Evolutionary conservation across 139 green algal species (phyloP).

Genomic region (Penium margaritaceum): DNA sequence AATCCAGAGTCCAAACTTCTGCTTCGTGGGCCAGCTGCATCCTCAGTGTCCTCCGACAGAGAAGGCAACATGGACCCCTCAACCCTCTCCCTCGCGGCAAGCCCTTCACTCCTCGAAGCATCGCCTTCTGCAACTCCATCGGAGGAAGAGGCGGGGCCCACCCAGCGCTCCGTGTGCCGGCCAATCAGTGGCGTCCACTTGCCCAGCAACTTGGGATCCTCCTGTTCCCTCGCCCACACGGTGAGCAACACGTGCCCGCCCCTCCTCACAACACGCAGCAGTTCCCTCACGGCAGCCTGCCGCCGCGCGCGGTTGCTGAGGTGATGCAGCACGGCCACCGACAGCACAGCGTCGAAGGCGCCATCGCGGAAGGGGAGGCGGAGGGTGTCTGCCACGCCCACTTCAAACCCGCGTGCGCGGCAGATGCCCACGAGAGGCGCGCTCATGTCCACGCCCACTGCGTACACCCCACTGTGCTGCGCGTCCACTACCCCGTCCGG

Average conservation of each 20-base stretch:
- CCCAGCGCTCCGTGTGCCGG: conserved; percentile 17
- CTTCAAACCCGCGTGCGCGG: conserved; percentile 54
- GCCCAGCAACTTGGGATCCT: conserved; percentile 72
- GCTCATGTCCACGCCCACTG: conserved; percentile 46
- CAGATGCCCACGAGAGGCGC: conserved; percentile 25
- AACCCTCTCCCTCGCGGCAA: background rate
- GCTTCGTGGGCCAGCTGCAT: background rate
- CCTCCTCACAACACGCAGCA: conserved; percentile 63
- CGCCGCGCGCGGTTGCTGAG: conserved; percentile 64
- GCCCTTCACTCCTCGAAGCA: background rate
- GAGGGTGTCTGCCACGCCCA: conserved; percentile 74
- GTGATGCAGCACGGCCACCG: conserved; percentile 95
- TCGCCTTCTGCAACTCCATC: background rate
- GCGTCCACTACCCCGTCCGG: too few relatives aligned
- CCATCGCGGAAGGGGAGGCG: conserved; percentile 62
- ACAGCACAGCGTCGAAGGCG: conserved; percentile 78
- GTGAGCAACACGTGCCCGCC: conserved; percentile 55
- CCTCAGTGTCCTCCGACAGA: background rate
- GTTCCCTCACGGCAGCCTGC: conserved; percentile 60
- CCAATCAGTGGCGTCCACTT: conserved; percentile 71
- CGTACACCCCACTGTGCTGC: too few relatives aligned
- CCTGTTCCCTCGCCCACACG: conserved; percentile 88
- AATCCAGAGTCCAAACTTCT: background rate
- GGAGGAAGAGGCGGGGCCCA: background rate
- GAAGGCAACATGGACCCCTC: background rate